A percentile compares a stretch with the other conserved stretches of the same genome.
These are phyloP conservation scores for Backusella psychrophila DNA, from an alignment of 192 early-diverging fungal species.

Conservation along the genomic window DNA sequence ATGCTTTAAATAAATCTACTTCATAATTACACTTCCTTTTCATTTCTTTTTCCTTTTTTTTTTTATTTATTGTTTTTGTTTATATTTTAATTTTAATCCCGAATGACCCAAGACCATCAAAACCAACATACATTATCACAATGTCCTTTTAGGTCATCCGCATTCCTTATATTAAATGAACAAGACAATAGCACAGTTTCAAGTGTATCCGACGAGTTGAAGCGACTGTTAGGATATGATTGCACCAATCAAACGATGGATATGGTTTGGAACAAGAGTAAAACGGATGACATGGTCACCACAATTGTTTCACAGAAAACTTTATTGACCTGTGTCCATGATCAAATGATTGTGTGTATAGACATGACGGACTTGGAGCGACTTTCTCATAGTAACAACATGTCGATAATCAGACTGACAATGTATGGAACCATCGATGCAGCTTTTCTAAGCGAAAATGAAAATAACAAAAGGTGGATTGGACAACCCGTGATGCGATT, in stretches of 20 bases:
- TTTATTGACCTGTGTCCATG: constrained; percentile 13
- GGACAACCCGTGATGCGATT: constrained; percentile 29
- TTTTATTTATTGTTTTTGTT: neutral
- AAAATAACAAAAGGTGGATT: neutral
- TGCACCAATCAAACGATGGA: neutral
- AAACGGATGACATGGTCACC: constrained; percentile 1
- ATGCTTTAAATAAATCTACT: neutral
- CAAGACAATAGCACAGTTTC: neutral
- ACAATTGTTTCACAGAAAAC: neutral
- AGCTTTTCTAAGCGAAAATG: constrained; percentile 4
- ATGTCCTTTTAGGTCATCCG: constrained; percentile 15
- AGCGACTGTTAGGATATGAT: constrained; percentile 1
- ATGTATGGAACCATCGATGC: constrained; percentile 33
- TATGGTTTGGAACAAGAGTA: neutral
- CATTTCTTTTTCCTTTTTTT: neutral
- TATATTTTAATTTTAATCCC: neutral
- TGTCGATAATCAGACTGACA: constrained; percentile 19
- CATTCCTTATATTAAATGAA: constrained; percentile 7
- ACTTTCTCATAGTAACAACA: neutral
- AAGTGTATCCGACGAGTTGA: neutral
- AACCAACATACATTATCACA: constrained; percentile 8
- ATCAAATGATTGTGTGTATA: constrained; percentile 8
- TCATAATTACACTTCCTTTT: neutral
- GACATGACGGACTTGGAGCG: constrained; percentile 11
- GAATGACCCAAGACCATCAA: neutral